Percentiles rank a stretch among this genome's conserved stretches.
Conservation (phyloP, 306 rosid genomes). For the Carpinus fangiana region DNA sequence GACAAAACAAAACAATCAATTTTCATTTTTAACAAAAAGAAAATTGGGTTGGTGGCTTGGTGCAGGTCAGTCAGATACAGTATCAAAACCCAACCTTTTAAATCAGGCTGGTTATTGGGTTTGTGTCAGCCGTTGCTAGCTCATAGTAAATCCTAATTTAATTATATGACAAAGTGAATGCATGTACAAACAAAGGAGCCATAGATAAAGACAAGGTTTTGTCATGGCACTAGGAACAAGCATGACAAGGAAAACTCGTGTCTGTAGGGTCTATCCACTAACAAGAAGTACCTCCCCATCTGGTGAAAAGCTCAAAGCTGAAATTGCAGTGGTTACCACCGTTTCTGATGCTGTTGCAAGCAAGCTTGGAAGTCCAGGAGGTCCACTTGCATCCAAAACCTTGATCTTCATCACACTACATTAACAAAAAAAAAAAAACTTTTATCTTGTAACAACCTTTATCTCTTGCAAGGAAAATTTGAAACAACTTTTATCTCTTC, state of each 20-base stretch:
- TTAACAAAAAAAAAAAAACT: not conserved
- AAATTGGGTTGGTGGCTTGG: not conserved
- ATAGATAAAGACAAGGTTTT: not conserved
- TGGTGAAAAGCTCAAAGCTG: constrained; percentile 93
- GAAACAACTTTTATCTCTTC: no score
- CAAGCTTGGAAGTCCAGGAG: constrained; percentile 96
- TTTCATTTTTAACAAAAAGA: not conserved
- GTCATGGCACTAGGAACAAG: not conserved
- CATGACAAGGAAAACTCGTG: not conserved
- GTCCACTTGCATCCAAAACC: constrained; percentile 96
- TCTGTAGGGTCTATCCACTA: constrained; percentile 21
- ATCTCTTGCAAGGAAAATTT: no score
- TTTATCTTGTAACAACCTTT: no score
- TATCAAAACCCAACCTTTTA: not conserved
- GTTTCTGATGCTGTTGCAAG: constrained; percentile 66
- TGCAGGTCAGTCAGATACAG: not conserved
- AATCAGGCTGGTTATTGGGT: not conserved
- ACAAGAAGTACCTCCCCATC: constrained; percentile 84
- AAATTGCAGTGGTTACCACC: constrained; percentile 63
- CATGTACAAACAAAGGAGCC: not conserved
- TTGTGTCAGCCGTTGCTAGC: not conserved
- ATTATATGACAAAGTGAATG: not conserved
- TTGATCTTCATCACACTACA: constrained; percentile 74
- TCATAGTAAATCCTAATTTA: not conserved
- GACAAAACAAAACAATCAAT: not conserved